These are phyloP conservation scores for Colletotrichum sp. DNA, from an alignment of 2,329 filamentous ascomycete species.

Conservation along the genomic window DNA sequence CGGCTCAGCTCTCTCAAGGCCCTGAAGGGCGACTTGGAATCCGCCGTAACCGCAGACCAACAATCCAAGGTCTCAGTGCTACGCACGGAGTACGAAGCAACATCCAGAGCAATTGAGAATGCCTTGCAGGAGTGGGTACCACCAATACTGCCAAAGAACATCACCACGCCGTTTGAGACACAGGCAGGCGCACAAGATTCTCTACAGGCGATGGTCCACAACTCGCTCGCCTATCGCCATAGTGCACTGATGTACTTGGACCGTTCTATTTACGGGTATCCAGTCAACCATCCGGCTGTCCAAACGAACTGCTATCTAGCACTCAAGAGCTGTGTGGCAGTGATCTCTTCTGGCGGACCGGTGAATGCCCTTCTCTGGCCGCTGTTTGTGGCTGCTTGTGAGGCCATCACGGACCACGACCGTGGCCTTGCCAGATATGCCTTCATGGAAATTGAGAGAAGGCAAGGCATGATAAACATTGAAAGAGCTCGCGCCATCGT, in stretches of 20 bases:
- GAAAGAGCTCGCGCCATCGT: constrained; percentile 63
- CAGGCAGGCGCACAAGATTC: constrained; percentile 39
- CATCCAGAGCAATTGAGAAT: constrained; percentile 57
- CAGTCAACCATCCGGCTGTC: constrained; percentile 51
- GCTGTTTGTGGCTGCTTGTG: constrained; percentile 66
- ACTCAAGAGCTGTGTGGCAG: constrained; percentile 57
- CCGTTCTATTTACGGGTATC: constrained; percentile 53
- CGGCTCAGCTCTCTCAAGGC: constrained; percentile 59
- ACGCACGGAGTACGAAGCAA: constrained; percentile 51
- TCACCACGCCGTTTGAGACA: constrained; percentile 14
- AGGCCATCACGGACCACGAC: constrained; percentile 56
- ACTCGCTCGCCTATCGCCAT: constrained; percentile 62
- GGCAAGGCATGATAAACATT: constrained; percentile 71
- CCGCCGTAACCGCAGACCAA: constrained; percentile 42
- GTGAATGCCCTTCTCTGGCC: constrained; percentile 70
- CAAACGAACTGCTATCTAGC: constrained; percentile 56
- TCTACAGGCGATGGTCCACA: constrained; percentile 60
- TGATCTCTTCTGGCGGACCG: constrained; percentile 35
- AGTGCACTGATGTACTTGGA: constrained; percentile 62
- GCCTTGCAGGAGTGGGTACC: constrained; percentile 62
- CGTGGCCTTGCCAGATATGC: constrained; percentile 53
- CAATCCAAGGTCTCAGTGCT: background rate
- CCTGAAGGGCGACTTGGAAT: constrained; percentile 56
- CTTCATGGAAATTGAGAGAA: constrained; percentile 56
- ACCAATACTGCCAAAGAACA: constrained; percentile 44